phyloP scores from a whole-genome alignment of 2,329 filamentous ascomycete genomes.

The Aspergillus quadrilineatus region DNA sequence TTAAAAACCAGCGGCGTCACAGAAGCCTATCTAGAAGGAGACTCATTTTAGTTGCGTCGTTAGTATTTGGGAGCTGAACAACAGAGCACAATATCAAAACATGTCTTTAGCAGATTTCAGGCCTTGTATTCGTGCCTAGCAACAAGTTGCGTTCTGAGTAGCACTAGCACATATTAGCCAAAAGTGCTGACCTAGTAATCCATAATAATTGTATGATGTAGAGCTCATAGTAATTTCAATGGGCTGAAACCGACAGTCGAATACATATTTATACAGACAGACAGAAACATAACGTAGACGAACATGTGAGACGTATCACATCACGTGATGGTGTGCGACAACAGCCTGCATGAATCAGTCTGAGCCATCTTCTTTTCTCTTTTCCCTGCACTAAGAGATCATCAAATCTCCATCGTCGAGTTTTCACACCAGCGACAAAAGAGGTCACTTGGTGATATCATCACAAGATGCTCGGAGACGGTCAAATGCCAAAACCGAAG shows the following conservation, averaged over 20 bases:
- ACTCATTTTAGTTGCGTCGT: too few relatives aligned
- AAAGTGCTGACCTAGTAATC: too few relatives aligned
- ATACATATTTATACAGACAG: too few relatives aligned
- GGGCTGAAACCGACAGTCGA: too few relatives aligned
- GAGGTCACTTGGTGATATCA: background rate
- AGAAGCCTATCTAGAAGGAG: background rate
- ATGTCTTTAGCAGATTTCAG: too few relatives aligned
- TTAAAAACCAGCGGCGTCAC: constrained; percentile 44
- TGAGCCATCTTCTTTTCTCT: background rate
- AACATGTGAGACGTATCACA: background rate
- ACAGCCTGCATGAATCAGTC: background rate
- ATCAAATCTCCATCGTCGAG: background rate
- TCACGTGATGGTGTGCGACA: background rate
- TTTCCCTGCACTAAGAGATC: background rate
- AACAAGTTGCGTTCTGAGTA: too few relatives aligned
- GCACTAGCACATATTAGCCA: too few relatives aligned
- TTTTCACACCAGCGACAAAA: background rate
- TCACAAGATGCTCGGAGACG: background rate
- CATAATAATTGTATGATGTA: too few relatives aligned
- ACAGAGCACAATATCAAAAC: too few relatives aligned
- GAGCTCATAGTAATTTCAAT: too few relatives aligned
- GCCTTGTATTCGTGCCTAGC: too few relatives aligned
- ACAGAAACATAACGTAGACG: background rate
- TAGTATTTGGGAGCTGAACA: too few relatives aligned
- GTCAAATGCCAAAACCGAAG: background rate